phyloP scores from a whole-genome alignment of 495 filamentous ascomycete genomes.

The Astrothelium subdiscretum region DNA sequence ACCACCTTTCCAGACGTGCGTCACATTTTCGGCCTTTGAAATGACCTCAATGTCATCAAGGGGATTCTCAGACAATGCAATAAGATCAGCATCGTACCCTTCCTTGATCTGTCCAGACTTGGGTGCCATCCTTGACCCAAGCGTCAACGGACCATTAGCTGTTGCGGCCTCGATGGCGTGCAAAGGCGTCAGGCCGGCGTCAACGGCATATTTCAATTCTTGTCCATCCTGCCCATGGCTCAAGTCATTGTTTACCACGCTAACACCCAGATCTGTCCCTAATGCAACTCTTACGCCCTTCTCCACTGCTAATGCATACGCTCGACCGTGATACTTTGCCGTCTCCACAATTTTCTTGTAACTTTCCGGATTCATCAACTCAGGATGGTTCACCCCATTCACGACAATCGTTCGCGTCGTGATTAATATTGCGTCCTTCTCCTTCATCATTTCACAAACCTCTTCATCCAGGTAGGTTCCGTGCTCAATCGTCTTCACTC shows the following conservation, averaged over 20 bases:
- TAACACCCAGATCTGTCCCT: slow-evolving; percentile 9
- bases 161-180: slow-evolving; percentile 43
- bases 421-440: slow-evolving; percentile 15
- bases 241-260: slow-evolving; percentile 7
- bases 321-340: not conserved
- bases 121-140: slow-evolving; percentile 11
- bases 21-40: slow-evolving; percentile 7
- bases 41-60: slow-evolving; percentile 14
- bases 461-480: slow-evolving; percentile 13
- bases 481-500: slow-evolving; percentile 18
- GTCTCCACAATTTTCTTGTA: slow-evolving; percentile 29
- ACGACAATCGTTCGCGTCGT: slow-evolving; percentile 20
- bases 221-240: slow-evolving; percentile 34
- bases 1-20: slow-evolving; percentile 14
- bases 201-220: slow-evolving; percentile 38
- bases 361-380: slow-evolving; percentile 13
- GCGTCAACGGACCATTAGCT: slow-evolving; percentile 28
- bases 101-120: slow-evolving; percentile 14
- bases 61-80: slow-evolving; percentile 13
- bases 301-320: slow-evolving; percentile 10
- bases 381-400: slow-evolving; percentile 22
- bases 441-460: slow-evolving; percentile 13
- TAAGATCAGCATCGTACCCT: slow-evolving; percentile 17
- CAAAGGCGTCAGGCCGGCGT: slow-evolving; percentile 39
- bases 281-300: slow-evolving; percentile 12